Base-by-base conservation (phyloP, 2,329 filamentous ascomycete genomes). In the Beauveria scarabaeidicola region DNA sequence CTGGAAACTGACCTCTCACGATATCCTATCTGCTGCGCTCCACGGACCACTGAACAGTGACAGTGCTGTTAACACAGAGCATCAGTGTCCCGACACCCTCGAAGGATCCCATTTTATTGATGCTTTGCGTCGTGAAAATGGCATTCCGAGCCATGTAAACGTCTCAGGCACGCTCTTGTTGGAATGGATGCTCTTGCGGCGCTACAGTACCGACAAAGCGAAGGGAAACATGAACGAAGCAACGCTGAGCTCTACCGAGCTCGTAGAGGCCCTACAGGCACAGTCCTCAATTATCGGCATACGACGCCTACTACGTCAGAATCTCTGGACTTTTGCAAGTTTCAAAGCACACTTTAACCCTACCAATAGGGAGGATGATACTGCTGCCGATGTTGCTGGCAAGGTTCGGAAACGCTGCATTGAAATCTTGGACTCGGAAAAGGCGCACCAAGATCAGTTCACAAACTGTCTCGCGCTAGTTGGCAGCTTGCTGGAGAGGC, bases 11-110 rank as follows among this genome's bases (percentile, higher is more conserved):
- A 70, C 67, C n/a, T 69, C 74, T 51, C 66, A 74, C 51, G 79
- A 81, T 63, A 62, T 81, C 23, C 66, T 80, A 56, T 73, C 72
- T 10, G 69, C 68, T 17, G 73, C 75, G 15, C 67, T 81, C 27
- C 63, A 66, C 6, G 68, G 69, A 8, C 32, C 53, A 60, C 52
- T 58, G 40, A 36, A 41, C 43, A 21, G 11, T 9, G n/a, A 52
- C 29, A 50, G 19, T n/a, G 25, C 56, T 17, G 54, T 54, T 9
- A 38, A 52, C 17, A 44, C 53, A 17, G 50, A 53, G 23, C 11
- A 23, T n/a, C 8, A 38, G 10, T 59, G 57, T 17, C 29, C n/a
- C 15, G 57, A 59, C 29, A 43, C 17, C 1, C 29, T 59, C 3
- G 50, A 48, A 53, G 57, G 57, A 17, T 41, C 57, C 4, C 50